These are phyloP conservation scores for Porpolomopsis calyptriformis DNA, from an alignment of 768 basidiomycete species.

Conservation along the genomic window DNA sequence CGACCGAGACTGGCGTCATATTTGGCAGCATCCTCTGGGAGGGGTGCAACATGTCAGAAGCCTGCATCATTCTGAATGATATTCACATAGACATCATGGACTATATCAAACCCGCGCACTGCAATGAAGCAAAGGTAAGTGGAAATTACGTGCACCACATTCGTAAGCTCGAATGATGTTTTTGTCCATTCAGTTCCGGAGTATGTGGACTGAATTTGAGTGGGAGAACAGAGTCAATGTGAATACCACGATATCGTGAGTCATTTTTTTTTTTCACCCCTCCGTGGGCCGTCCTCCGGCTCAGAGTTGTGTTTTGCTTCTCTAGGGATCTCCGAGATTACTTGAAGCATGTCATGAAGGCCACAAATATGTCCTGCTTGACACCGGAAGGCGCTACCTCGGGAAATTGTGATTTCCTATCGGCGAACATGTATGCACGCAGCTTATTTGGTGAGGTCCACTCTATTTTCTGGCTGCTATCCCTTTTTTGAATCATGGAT, in stretches of 20 bases:
- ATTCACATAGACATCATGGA: slow-evolving; percentile 99
- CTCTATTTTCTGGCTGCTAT: not conserved
- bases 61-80: slow-evolving; percentile 90
- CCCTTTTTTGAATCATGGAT: not conserved
- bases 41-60: slow-evolving; percentile 75
- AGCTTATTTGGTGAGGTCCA: slow-evolving; percentile 83
- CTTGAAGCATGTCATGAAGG: slow-evolving; percentile 89
- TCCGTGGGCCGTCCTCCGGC: not conserved
- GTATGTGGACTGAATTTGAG: slow-evolving; percentile 99
- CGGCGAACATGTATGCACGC: slow-evolving; percentile 92
- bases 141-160: not conserved
- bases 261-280: slow-evolving; percentile 14
- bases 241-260: slow-evolving; percentile 69
- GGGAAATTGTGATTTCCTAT: slow-evolving; percentile 94
- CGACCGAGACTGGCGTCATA: slow-evolving; percentile 96
- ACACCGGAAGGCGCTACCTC: slow-evolving; percentile 92
- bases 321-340: slow-evolving; percentile 76
- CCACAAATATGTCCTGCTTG: slow-evolving; percentile 95
- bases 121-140: slow-evolving; percentile 83
- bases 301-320: not conserved
- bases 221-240: slow-evolving; percentile 99
- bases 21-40: slow-evolving; percentile 98
- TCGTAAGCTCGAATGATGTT: too few species aligned
- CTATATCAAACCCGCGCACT: slow-evolving; percentile 93
- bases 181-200: slow-evolving; percentile 71